Conservation (phyloP, 2,329 filamentous ascomycete genomes). For the Fusarium guadeloupense region DNA sequence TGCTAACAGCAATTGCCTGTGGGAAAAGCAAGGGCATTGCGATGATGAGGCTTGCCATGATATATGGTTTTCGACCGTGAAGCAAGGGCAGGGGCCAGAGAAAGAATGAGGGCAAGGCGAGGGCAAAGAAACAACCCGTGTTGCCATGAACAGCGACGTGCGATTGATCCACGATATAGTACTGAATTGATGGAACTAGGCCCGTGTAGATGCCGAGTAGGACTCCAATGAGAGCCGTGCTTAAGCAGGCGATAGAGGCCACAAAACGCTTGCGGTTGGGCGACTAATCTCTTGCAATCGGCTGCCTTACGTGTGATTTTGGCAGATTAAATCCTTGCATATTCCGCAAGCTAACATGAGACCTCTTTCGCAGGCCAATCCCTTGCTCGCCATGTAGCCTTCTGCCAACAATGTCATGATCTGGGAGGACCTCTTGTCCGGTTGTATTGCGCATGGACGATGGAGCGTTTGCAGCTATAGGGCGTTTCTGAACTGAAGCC, state of each 20-base stretch:
- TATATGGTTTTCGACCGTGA: slow-evolving; percentile 81
- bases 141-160: slow-evolving; percentile 78
- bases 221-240: slow-evolving; percentile 75
- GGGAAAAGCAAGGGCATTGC: slow-evolving; percentile 79
- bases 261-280: slow-evolving; percentile 72
- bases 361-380: slow-evolving; percentile 59
- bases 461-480: slow-evolving; percentile 3
- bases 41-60: slow-evolving; percentile 72
- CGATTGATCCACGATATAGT: slow-evolving; percentile 74
- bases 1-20: slow-evolving; percentile 73
- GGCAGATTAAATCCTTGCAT: slow-evolving; percentile 61
- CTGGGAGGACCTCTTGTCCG: slow-evolving; percentile 40
- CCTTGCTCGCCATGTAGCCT: slow-evolving; percentile 44
- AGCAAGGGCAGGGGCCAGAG: slow-evolving; percentile 79
- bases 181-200: slow-evolving; percentile 81
- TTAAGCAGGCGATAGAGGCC: slow-evolving; percentile 75
- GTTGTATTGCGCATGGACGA: slow-evolving; percentile 18
- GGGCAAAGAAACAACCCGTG: slow-evolving; percentile 74
- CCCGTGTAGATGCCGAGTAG: slow-evolving; percentile 81
- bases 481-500: not conserved
- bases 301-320: slow-evolving; percentile 66
- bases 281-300: slow-evolving; percentile 78
- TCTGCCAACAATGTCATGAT: slow-evolving; percentile 39
- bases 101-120: slow-evolving; percentile 75
- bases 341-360: slow-evolving; percentile 63